Evolutionary conservation across 108 stramenopile species (phyloP).

Genomic region (Nitzschia inconspicua): DNA sequence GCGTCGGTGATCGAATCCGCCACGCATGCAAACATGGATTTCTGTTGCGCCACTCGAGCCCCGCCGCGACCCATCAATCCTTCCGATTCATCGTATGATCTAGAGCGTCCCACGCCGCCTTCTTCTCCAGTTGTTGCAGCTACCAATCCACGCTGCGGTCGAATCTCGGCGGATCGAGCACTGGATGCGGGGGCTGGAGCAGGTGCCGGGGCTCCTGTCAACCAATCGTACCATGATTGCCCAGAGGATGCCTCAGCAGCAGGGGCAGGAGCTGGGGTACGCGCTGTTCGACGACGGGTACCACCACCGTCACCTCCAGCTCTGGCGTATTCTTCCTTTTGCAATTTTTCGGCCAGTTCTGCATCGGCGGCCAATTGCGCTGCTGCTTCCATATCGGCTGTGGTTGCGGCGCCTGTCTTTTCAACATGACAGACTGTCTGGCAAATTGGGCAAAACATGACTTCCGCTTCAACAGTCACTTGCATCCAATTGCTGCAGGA

Average conservation of each 20-base stretch:
- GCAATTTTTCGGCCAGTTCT: slow-evolving; percentile 71
- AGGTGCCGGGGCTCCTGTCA: slow-evolving; percentile 22
- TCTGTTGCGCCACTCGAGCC: slow-evolving; percentile 59
- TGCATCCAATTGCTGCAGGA: slow-evolving; percentile 85
- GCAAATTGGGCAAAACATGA: slow-evolving; percentile 83
- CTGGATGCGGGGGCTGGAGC: too few relatives aligned
- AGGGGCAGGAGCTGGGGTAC: too few relatives aligned
- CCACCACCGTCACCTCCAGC: not conserved
- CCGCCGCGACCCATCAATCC: slow-evolving; percentile 44
- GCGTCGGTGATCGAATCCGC: slow-evolving; percentile 63
- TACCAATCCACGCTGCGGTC: slow-evolving; percentile 39
- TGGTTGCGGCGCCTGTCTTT: slow-evolving; percentile 39
- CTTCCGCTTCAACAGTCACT: slow-evolving; percentile 59
- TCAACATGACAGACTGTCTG: slow-evolving; percentile 62
- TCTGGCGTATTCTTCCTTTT: slow-evolving; percentile 79
- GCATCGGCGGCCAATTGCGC: slow-evolving; percentile 73
- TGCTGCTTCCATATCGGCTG: slow-evolving; percentile 50
- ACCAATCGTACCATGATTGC: slow-evolving; percentile 44
- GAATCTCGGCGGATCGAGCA: too few relatives aligned
- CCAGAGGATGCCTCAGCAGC: too few relatives aligned
- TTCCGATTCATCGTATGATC: slow-evolving; percentile 29
- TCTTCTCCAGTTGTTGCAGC: slow-evolving; percentile 11
- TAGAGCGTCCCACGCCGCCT: too few relatives aligned
- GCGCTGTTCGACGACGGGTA: too few relatives aligned
- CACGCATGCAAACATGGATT: slow-evolving; percentile 76